Percentiles rank a stretch among this genome's conserved stretches.
Conservation (phyloP, 2,329 filamentous ascomycete species). For the Pseudogymnoascus sp. region DNA sequence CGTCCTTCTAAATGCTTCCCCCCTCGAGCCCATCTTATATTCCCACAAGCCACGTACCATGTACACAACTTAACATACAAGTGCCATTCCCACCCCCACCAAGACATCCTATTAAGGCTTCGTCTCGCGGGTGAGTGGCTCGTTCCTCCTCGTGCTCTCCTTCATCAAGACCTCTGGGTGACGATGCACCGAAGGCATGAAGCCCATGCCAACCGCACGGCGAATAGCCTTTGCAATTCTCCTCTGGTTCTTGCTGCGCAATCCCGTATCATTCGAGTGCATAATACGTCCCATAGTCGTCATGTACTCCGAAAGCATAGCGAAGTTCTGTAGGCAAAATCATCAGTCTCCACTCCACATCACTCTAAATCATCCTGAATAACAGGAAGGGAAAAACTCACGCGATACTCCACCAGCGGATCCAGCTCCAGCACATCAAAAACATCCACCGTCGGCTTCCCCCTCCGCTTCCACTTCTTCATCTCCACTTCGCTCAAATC, state of each 20-base stretch:
- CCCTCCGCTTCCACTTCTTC: conserved; percentile 64
- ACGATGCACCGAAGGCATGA: conserved; percentile 83
- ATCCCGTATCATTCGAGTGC: conserved; percentile 64
- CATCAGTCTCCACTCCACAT: neutral
- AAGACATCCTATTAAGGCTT: neutral
- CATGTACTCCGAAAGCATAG: conserved; percentile 83
- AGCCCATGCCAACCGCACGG: conserved; percentile 76
- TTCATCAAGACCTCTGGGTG: conserved; percentile 70
- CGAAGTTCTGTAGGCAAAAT: conserved; percentile 63
- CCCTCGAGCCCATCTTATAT: neutral
- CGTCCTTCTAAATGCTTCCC: neutral
- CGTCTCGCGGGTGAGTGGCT: conserved; percentile 8
- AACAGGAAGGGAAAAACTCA: conserved; percentile 35
- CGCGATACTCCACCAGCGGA: conserved; percentile 81
- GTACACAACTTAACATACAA: neutral
- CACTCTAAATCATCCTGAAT: neutral
- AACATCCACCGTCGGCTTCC: conserved; percentile 55
- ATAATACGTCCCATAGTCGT: conserved; percentile 79
- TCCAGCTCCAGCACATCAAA: conserved; percentile 74
- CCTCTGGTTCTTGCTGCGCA: conserved; percentile 84
- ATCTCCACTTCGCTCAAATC: conserved; percentile 74
- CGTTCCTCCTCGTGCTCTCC: conserved; percentile 11
- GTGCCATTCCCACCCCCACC: neutral
- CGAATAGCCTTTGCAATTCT: conserved; percentile 89
- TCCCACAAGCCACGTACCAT: conserved; percentile 3